Conservation (phyloP, 441 rosid genomes). For the Bruguiera hainesii region DNA sequence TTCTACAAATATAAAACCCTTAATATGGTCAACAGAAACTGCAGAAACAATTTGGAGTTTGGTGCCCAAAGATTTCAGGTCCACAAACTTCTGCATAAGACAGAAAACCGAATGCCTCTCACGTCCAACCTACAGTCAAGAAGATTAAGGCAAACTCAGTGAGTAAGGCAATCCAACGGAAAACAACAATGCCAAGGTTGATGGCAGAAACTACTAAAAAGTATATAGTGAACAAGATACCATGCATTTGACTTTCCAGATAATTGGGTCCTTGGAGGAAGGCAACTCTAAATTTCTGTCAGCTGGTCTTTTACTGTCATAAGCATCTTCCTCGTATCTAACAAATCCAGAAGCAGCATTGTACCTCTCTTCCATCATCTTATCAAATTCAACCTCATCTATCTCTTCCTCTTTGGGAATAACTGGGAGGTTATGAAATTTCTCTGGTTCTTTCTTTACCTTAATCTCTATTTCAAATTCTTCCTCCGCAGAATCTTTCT, state of each 20-base stretch:
- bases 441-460: slow-evolving; percentile 41
- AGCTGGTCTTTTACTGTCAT: slow-evolving; percentile 43
- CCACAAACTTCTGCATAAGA: slow-evolving; percentile 89
- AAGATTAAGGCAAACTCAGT: slow-evolving; percentile 19
- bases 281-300: slow-evolving; percentile 52
- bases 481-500: slow-evolving; percentile 49
- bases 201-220: not conserved
- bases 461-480: slow-evolving; percentile 40
- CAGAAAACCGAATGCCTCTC: slow-evolving; percentile 79
- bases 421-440: slow-evolving; percentile 36
- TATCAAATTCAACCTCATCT: slow-evolving; percentile 77
- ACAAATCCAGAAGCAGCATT: slow-evolving; percentile 46
- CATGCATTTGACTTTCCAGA: slow-evolving; percentile 94
- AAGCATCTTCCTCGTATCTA: slow-evolving; percentile 52
- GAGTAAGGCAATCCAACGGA: not conserved
- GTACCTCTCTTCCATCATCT: slow-evolving; percentile 81
- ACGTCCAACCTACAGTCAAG: slow-evolving; percentile 60
- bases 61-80: slow-evolving; percentile 56
- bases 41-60: slow-evolving; percentile 68
- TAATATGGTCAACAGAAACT: slow-evolving; percentile 65
- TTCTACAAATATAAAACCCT: slow-evolving; percentile 78
- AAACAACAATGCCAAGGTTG: not conserved
- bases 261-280: slow-evolving; percentile 51
- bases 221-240: slow-evolving; percentile 35
- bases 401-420: slow-evolving; percentile 79